Evolutionary conservation across 148 eudicot genomes (phyloP), one percentile per base, ranked within the genome.

Genomic region (Diospyros lotus): DNA sequence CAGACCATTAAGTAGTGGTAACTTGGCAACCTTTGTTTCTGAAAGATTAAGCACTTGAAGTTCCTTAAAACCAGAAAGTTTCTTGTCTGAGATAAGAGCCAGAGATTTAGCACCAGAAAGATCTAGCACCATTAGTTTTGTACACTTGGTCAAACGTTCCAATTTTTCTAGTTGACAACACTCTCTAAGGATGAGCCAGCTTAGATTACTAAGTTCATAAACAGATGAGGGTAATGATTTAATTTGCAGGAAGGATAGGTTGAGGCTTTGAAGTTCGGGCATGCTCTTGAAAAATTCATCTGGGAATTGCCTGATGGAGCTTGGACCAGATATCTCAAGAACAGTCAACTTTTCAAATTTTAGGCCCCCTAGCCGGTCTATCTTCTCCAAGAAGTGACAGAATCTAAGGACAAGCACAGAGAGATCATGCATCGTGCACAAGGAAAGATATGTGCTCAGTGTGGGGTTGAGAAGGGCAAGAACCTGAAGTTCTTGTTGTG

Each of bases 31-130:
- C 67, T 56, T 42, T 12, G 84, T 84, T 6, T 38, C 13, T 50
- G 84, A 84, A 50, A 84, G 58, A 73, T 81, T 64, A 58, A 84
- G 74, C 53, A 50, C 75, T 69, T 72, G 80, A 81, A 81, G 82
- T 6, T 28, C 4, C 12, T 18, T 3, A 45, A 62, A 67, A 15
- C 43, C 18, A 4, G 2, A 3, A 13, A 79, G 71, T 48, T 44
- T 58, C 58, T 66, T 72, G 60, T 68, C 76, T 58, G 39, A 1
- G 7, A 79, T 1, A 3, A 8, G 4, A 28, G 50, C 48, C 64
- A 83, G 75, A 48, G 77, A 46, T 2, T 66, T 44, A 40, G 74
- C 75, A 14, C 79, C 68, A 75, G 80, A 82, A 69, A 79, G 71
- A 72, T 82, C 82, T 8, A 82, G 71, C n/a, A 67, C 81, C 68